A percentile compares a stretch with the other conserved stretches of the same genome.
Evolutionary conservation across 345 rosid species (phyloP).

Genomic region (Firmiana major): DNA sequence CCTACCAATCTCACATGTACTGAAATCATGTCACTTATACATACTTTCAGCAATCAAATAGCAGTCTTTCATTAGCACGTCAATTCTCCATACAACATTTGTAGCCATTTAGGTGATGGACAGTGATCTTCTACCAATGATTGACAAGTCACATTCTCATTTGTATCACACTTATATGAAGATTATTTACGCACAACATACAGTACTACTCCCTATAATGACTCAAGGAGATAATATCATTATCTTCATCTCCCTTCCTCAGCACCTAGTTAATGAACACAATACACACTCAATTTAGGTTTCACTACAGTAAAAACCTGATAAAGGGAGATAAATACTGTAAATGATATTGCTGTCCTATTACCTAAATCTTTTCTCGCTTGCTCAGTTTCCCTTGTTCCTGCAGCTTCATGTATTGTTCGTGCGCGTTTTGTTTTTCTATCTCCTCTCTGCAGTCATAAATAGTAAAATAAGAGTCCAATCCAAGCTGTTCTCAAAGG

Average conservation of each 20-base stretch:
- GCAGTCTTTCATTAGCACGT: background rate
- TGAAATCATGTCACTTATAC: no score
- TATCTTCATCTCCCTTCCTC: background rate
- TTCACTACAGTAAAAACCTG: background rate
- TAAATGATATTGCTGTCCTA: background rate
- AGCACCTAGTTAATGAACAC: background rate
- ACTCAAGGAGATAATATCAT: background rate
- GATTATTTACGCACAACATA: background rate
- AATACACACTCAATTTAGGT: constrained; percentile 1
- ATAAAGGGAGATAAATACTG: background rate
- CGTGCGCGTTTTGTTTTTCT: constrained; percentile 94
- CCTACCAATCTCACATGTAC: background rate
- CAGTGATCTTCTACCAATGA: background rate
- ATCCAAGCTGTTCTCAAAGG: background rate
- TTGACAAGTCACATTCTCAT: background rate
- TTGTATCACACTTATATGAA: background rate
- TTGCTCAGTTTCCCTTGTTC: constrained; percentile 99
- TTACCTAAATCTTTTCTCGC: constrained; percentile 91
- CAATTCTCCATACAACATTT: background rate
- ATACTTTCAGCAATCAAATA: background rate
- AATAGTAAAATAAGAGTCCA: background rate
- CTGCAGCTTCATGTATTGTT: constrained; percentile 94
- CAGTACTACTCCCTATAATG: background rate
- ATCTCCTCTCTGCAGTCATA: constrained; percentile 71
- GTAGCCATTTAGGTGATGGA: background rate